Conservation (phyloP, 1,284 basidiomycete species). For the Apiotrichum gamsii region DNA sequence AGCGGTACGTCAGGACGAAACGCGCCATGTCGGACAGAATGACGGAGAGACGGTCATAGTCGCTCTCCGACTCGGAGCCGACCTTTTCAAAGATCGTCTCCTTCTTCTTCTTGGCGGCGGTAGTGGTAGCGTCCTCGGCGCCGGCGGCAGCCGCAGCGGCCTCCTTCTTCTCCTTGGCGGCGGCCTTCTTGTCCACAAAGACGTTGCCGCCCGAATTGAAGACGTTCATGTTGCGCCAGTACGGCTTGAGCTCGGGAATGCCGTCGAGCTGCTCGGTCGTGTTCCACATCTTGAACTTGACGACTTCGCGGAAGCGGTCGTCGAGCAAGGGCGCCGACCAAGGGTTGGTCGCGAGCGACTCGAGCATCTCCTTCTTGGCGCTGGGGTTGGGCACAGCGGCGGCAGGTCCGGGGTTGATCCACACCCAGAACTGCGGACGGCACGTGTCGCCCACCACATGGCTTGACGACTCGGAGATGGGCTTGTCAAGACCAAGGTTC, state of each 20-base stretch:
- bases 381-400: conserved; percentile 63
- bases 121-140: conserved; percentile 4
- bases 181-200: conserved; percentile 42
- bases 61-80: conserved; percentile 66
- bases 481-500: conserved; percentile 62
- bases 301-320: conserved; percentile 66
- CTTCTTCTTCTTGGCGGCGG: conserved; percentile 40
- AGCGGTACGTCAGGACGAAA: conserved; percentile 76
- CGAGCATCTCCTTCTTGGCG: conserved; percentile 62
- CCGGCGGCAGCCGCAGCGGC: conserved; percentile 2
- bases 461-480: conserved; percentile 22
- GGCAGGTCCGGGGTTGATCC: conserved; percentile 73
- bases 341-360: conserved; percentile 63
- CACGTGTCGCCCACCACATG: conserved; percentile 50
- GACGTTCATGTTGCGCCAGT: conserved; percentile 63
- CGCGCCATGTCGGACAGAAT: conserved; percentile 82
- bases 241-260: conserved; percentile 65
- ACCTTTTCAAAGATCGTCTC: conserved; percentile 64
- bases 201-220: conserved; percentile 71
- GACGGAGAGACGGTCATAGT: conserved; percentile 72
- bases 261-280: conserved; percentile 81
- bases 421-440: conserved; percentile 74
- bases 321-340: conserved; percentile 82
- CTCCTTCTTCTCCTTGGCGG: conserved; percentile 36
- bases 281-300: conserved; percentile 84